Base-by-base conservation (phyloP, 1,284 basidiomycete species). In the Sporisorium reilianum region DNA sequence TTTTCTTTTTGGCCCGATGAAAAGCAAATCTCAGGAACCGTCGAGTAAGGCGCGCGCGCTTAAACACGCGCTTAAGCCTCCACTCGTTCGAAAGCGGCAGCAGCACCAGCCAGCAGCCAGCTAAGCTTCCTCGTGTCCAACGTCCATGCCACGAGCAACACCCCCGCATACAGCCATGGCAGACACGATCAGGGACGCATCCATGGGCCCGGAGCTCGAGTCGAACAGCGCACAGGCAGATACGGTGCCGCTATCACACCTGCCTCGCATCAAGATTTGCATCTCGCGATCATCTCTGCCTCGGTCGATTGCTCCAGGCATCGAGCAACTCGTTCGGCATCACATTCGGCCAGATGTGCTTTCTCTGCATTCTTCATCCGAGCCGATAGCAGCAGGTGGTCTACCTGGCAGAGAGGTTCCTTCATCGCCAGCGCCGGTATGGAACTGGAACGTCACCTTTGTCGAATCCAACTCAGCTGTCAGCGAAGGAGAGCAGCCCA, bases 381-480 rank as follows among this genome's bases (percentile, higher is more conserved):
- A 48, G 3, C 36, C 51, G 1, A 12, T 66, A 20, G 30, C 63
- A 11, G 67, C 67, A 0, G 26, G 40, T 34, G 67, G 67, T 3
- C 26, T 41, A 1, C 28, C 57, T 0, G 10, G 23, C 12, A 22
- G 3, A 28, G 28, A 10, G 14, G n/a, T 22, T 1, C 12, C 3
- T 10, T 38, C 45, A 12, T 28, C n/a, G 16, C n/a, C 42, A 11
- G 25, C 45, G 2, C 45, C 67, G 3, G 38, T 60, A 1, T 74
- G 71, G 71, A 59, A 69, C 32, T 74, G 71, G 71, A 74, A 74
- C 23, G 25, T 74, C 7, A 2, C 30, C 1, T 68, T 74, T 32
- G 38, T 45, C 44, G 57, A 64, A n/a, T 3, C 36, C 23, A 23
- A 12, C n/a, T 42, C 53, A 4, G 14, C 36, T 6, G 23, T n/a